A percentile compares a stretch with the other conserved stretches of the same genome.
phyloP scores from a whole-genome alignment of 495 filamentous ascomycete genomes.

The Podospora sp. region DNA sequence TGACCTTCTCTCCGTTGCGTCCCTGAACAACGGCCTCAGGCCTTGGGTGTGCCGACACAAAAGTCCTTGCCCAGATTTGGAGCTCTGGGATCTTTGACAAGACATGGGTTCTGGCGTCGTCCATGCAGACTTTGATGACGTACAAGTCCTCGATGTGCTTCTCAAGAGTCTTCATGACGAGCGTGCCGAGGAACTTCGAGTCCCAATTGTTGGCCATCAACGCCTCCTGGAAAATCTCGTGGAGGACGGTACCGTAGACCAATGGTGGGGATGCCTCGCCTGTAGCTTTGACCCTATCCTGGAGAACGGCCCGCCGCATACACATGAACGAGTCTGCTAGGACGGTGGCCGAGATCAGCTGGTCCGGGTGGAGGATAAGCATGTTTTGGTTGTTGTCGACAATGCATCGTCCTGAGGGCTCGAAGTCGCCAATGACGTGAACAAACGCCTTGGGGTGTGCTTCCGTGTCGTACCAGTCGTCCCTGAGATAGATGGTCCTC shows the following conservation, averaged over 20 bases:
- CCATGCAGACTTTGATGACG: constrained; percentile 72
- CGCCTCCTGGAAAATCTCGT: constrained; percentile 92
- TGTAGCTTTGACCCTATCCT: constrained; percentile 89
- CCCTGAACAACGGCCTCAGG: constrained; percentile 75
- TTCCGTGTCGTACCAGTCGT: constrained; percentile 80
- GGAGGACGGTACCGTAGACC: constrained; percentile 87
- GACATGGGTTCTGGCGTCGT: constrained; percentile 73
- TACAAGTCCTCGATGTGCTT: constrained; percentile 85
- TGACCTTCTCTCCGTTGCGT: constrained; percentile 68
- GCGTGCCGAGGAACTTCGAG: constrained; percentile 58
- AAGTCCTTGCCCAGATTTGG: constrained; percentile 78
- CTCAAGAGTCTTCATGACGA: constrained; percentile 65
- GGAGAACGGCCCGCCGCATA: constrained; percentile 83
- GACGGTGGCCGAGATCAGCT: constrained; percentile 89
- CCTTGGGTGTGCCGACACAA: constrained; percentile 73
- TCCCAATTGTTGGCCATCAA: constrained; percentile 84
- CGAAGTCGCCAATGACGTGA: constrained; percentile 82
- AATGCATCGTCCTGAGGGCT: constrained; percentile 66
- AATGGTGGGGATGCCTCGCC: constrained; percentile 73
- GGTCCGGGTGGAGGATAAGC: constrained; percentile 92
- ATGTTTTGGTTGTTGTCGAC: constrained; percentile 78
- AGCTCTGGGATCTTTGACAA: constrained; percentile 77
- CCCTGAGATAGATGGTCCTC: constrained; percentile 75
- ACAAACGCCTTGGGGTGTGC: constrained; percentile 74
- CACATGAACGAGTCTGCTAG: constrained; percentile 93